Percentiles rank a stretch among this genome's conserved stretches.
These are phyloP conservation scores for Hygrophila difformis DNA, from an alignment of 257 asterid species.

Conservation along the genomic window DNA sequence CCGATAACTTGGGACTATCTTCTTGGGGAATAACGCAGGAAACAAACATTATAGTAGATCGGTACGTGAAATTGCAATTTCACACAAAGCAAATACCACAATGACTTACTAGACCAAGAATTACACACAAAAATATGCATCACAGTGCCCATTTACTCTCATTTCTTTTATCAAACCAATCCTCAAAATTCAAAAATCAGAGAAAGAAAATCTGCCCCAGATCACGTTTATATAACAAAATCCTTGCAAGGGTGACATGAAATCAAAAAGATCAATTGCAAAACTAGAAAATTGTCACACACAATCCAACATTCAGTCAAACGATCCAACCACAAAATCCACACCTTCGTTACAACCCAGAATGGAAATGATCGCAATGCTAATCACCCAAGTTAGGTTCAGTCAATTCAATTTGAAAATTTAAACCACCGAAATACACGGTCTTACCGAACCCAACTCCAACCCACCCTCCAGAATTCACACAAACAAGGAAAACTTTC, in stretches of 20 bases:
- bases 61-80: background rate
- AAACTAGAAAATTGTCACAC: constrained; percentile 12
- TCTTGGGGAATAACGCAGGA: background rate
- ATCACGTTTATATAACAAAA: background rate
- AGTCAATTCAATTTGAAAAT: too few species aligned
- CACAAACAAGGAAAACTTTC: constrained; percentile 5
- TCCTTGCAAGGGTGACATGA: constrained; percentile 16
- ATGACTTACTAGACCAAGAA: background rate
- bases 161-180: constrained; percentile 13
- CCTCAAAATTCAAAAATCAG: background rate
- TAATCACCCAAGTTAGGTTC: constrained; percentile 10
- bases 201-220: background rate
- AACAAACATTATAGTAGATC: background rate
- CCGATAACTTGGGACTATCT: background rate
- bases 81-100: constrained; percentile 7
- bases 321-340: constrained; percentile 14
- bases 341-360: constrained; percentile 8
- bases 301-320: constrained; percentile 6
- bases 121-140: constrained; percentile 1
- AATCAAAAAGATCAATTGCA: constrained; percentile 1
- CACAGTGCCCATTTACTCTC: constrained; percentile 12
- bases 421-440: constrained; percentile 2
- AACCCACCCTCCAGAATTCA: constrained; percentile 20
- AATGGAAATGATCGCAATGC: constrained; percentile 14
- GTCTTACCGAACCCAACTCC: background rate